Percentiles rank a stretch among this genome's conserved stretches.
phyloP scores from a whole-genome alignment of 1,139 yeast species.

The Saccharomyces hybrid region DNA sequence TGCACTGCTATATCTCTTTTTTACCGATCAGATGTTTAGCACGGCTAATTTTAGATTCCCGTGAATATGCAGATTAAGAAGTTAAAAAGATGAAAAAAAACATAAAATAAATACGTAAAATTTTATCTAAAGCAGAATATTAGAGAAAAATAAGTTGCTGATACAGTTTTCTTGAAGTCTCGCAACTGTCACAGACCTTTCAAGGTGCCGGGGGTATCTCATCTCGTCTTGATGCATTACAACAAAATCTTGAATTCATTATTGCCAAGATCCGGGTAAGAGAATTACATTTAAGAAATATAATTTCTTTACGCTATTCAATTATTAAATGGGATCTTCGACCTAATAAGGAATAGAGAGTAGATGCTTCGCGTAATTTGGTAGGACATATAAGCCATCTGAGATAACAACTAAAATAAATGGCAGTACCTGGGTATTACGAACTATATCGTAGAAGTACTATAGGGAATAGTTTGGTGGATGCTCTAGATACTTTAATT shows the following conservation, averaged over 20 bases:
- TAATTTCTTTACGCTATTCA: not conserved
- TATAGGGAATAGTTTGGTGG: slow-evolving; percentile 70
- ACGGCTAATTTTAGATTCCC: not conserved
- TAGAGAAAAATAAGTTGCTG: not conserved
- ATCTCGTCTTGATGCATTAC: not conserved
- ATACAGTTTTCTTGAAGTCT: not conserved
- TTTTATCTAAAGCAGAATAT: not conserved
- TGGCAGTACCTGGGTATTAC: slow-evolving; percentile 52
- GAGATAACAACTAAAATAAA: slow-evolving; percentile 4
- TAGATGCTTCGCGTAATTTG: not conserved
- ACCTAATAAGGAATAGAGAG: not conserved
- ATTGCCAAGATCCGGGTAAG: not conserved
- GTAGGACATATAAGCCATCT: not conserved
- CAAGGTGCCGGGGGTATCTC: not conserved
- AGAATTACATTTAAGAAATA: not conserved
- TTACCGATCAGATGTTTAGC: not conserved
- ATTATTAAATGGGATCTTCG: not conserved
- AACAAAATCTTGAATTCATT: not conserved
- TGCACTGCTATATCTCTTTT: not conserved
- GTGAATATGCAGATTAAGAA: not conserved
- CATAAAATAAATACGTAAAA: not conserved
- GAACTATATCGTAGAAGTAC: slow-evolving; percentile 91
- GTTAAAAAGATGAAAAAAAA: not conserved
- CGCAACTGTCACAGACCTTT: not conserved
- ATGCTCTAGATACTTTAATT: slow-evolving; percentile 82